Evolutionary conservation across 139 green algal species (phyloP).

Genomic region (Volvox reticuliferus): DNA sequence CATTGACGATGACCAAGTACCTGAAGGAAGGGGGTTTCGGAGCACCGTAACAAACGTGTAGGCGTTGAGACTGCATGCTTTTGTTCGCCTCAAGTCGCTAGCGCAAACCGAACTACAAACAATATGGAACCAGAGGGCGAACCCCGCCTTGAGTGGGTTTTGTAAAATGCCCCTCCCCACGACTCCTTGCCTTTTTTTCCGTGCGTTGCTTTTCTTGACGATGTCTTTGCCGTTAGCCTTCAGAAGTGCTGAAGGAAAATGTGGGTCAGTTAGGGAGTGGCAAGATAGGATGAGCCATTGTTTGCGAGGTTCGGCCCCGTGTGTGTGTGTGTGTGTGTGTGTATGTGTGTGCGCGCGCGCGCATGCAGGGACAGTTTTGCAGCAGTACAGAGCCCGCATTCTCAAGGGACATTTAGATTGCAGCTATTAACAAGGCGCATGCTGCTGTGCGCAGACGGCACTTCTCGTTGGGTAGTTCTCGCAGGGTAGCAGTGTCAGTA

Average conservation of each 20-base stretch:
- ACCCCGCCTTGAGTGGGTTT: no score
- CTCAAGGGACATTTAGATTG: no score
- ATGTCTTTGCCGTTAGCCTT: conserved; percentile 88
- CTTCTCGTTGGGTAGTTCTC: no score
- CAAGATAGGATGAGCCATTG: background rate
- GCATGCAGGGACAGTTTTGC: no score
- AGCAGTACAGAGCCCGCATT: no score
- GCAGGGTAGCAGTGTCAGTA: no score
- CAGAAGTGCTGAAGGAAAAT: conserved; percentile 70
- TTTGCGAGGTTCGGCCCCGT: background rate
- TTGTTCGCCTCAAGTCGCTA: no score
- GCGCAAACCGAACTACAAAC: no score
- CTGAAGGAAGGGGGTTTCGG: conserved; percentile 33
- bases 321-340: background rate
- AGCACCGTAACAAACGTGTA: background rate
- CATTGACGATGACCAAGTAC: conserved; percentile 81
- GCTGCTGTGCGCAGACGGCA: no score
- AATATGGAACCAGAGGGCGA: no score
- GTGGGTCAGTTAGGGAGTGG: background rate
- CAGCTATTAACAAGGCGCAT: no score
- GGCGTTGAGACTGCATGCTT: background rate
- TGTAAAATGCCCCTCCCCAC: no score
- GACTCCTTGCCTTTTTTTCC: conserved; percentile 74
- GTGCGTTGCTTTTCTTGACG: conserved; percentile 78
- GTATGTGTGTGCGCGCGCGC: background rate